These are phyloP conservation scores for Biscogniauxia marginata DNA, from an alignment of 2,329 filamentous ascomycete genomes.

Conservation along the genomic window DNA sequence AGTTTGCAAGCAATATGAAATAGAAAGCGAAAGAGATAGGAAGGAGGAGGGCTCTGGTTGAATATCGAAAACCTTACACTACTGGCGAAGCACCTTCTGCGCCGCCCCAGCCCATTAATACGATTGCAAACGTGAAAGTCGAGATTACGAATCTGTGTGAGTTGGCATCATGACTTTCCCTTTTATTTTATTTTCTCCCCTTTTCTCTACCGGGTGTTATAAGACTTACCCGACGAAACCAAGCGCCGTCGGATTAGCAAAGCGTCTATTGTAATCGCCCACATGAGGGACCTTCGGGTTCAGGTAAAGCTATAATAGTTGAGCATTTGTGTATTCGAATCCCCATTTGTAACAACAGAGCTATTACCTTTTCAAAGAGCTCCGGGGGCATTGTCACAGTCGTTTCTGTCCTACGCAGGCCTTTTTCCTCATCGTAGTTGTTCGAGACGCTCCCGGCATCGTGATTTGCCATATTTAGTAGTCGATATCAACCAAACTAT, in stretches of 20 bases:
- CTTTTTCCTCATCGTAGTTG: slow-evolving; percentile 34
- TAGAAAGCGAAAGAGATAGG: background rate
- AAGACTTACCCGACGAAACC: slow-evolving; percentile 35
- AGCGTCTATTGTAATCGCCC: slow-evolving; percentile 36
- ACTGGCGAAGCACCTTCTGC: slow-evolving; percentile 33
- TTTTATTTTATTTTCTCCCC: no score
- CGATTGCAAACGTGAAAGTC: slow-evolving; percentile 37
- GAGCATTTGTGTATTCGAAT: slow-evolving; percentile 5
- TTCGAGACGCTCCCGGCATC: slow-evolving; percentile 3
- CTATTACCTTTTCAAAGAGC: slow-evolving; percentile 36
- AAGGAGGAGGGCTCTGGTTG: background rate
- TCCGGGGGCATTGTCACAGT: slow-evolving; percentile 39
- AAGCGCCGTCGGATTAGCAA: slow-evolving; percentile 38
- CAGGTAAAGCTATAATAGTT: slow-evolving; percentile 33
- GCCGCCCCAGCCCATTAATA: slow-evolving; percentile 39
- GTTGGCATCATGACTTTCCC: no score
- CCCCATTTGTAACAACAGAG: no score
- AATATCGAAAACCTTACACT: slow-evolving; percentile 24
- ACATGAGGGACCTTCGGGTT: slow-evolving; percentile 37
- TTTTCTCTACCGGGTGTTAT: no score
- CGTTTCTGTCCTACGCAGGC: slow-evolving; percentile 33
- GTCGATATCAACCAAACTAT: no score
- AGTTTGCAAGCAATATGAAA: no score
- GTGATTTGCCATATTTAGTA: slow-evolving; percentile 19
- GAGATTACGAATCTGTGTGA: slow-evolving; percentile 36